phyloP scores from a whole-genome alignment of 192 early-diverging fungal species.

The Coemansia sp. region DNA sequence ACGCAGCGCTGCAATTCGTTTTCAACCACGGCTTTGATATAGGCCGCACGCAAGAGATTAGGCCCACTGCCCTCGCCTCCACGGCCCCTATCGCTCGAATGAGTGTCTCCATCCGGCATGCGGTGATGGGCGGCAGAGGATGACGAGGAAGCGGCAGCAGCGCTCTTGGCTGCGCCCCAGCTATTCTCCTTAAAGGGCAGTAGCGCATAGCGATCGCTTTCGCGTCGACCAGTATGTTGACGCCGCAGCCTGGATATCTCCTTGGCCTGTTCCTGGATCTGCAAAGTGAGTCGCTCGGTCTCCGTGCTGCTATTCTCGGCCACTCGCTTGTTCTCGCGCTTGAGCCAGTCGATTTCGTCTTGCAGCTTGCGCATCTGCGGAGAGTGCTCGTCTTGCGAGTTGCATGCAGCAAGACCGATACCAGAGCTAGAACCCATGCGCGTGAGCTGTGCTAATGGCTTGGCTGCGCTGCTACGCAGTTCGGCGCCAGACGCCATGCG shows the following conservation, averaged over 20 bases:
- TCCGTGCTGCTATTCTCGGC: slow-evolving; percentile 24
- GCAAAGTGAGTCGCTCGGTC: slow-evolving; percentile 34
- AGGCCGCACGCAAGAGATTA: slow-evolving; percentile 50
- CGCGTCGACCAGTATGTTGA: slow-evolving; percentile 38
- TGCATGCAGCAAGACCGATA: not conserved
- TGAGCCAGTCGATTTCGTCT: slow-evolving; percentile 33
- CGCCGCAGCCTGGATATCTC: slow-evolving; percentile 49
- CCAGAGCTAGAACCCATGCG: slow-evolving; percentile 7
- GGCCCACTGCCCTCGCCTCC: slow-evolving; percentile 12
- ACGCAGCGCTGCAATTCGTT: slow-evolving; percentile 52
- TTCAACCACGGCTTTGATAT: slow-evolving; percentile 48
- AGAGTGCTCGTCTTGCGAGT: not conserved
- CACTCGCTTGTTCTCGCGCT: slow-evolving; percentile 20
- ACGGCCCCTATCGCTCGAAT: not conserved
- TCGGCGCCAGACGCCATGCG: slow-evolving; percentile 23
- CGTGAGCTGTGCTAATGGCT: not conserved
- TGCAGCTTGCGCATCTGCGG: slow-evolving; percentile 19
- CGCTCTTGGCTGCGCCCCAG: slow-evolving; percentile 33
- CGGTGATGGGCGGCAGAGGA: not conserved
- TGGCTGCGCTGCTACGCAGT: slow-evolving; percentile 4
- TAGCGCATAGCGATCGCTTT: slow-evolving; percentile 43
- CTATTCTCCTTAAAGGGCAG: slow-evolving; percentile 45
- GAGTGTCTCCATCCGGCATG: not conserved
- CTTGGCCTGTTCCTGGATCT: slow-evolving; percentile 51
- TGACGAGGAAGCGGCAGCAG: not conserved